phyloP scores from a whole-genome alignment of 352 stramenopile genomes.

The Pythium aquatile region DNA sequence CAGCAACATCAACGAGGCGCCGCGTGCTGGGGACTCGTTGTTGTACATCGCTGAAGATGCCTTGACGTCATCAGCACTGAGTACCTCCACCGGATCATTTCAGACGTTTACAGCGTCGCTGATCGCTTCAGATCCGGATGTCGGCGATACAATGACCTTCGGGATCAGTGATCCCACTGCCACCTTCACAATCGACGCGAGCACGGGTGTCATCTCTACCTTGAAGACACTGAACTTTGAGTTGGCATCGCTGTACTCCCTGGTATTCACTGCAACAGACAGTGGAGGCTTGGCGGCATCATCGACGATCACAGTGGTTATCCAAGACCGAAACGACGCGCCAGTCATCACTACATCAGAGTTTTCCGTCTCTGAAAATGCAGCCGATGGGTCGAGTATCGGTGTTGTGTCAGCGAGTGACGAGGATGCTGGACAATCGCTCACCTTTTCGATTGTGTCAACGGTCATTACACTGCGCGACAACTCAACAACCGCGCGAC shows the following conservation, averaged over 20 bases:
- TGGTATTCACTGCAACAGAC: conserved; percentile 23
- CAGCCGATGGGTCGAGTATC: conserved; percentile 4
- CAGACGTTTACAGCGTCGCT: conserved; percentile 21
- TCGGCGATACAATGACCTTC: conserved; percentile 19
- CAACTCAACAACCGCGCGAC: conserved; percentile 5
- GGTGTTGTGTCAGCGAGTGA: conserved; percentile 20
- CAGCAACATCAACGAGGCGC: conserved; percentile 33
- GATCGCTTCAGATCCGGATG: conserved; percentile 21
- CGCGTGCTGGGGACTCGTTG: conserved; percentile 9
- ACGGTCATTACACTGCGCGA: conserved; percentile 17
- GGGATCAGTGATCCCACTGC: conserved; percentile 13
- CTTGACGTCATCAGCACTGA: conserved; percentile 6
- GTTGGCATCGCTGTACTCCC: conserved; percentile 11
- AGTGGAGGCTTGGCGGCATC: conserved; percentile 3
- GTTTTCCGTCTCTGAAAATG: conserved; percentile 23
- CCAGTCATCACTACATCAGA: conserved; percentile 13
- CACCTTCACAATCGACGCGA: conserved; percentile 18
- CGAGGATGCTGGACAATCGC: conserved; percentile 23
- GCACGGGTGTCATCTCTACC: conserved; percentile 21
- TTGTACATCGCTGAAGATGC: conserved; percentile 33
- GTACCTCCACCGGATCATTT: not conserved
- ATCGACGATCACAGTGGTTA: conserved; percentile 16
- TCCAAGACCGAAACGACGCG: conserved; percentile 31
- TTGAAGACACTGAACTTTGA: conserved; percentile 25
- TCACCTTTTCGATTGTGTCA: conserved; percentile 8